These are phyloP conservation scores for Galerina marginata DNA, from an alignment of 768 basidiomycete genomes.

Conservation along the genomic window DNA sequence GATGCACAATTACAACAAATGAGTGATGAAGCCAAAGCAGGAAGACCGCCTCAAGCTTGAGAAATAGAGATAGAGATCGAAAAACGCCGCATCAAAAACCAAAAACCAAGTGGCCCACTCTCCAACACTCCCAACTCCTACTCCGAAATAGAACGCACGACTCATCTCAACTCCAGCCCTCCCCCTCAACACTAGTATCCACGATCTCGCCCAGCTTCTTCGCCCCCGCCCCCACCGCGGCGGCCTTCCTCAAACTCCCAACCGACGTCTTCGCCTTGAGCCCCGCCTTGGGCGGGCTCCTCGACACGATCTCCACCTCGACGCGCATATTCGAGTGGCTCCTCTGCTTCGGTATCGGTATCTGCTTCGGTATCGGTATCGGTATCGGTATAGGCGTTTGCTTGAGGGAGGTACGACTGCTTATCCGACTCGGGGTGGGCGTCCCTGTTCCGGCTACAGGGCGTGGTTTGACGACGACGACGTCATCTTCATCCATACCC, in stretches of 20 bases:
- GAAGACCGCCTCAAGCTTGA: too few relatives aligned
- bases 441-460: background rate
- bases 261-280: too few relatives aligned
- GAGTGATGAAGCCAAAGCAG: too few relatives aligned
- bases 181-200: constrained; percentile 41
- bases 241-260: constrained; percentile 2
- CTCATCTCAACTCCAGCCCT: constrained; percentile 14
- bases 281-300: constrained; percentile 12
- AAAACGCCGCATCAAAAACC: too few relatives aligned
- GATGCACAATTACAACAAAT: too few relatives aligned
- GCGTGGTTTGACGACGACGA: constrained; percentile 6
- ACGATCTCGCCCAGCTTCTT: constrained; percentile 36
- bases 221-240: constrained; percentile 4
- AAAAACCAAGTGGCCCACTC: too few relatives aligned
- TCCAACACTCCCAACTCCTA: too few relatives aligned
- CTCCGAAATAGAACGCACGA: background rate
- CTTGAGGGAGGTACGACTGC: too few relatives aligned
- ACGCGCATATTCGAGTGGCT: constrained; percentile 16
- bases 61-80: too few relatives aligned
- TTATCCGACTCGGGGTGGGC: background rate
- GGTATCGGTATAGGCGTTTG: too few relatives aligned
- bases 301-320: constrained; percentile 23
- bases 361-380: background rate
- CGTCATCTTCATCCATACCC: constrained; percentile 16
- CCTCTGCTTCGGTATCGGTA: constrained; percentile 2